Evolutionary conservation across 2,329 filamentous ascomycete species (phyloP), one percentile per base, ranked within the genome.

Genomic region (Amylocarpus encephaloides): DNA sequence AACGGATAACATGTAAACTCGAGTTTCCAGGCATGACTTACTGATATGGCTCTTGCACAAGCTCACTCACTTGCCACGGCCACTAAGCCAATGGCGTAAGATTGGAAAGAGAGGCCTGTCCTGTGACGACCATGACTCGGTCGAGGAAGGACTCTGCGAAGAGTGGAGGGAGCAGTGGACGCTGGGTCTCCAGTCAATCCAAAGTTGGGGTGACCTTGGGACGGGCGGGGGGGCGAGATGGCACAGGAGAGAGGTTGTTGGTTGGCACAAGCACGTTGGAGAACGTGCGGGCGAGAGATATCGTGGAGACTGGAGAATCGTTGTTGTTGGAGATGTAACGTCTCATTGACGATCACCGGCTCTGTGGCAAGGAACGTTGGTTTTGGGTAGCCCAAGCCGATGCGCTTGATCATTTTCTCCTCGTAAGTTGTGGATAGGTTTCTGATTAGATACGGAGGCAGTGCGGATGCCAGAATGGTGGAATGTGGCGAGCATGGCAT

Each of bases 251-350:
- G 10, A 33, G 48, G 35, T 30, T 7, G 26, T 12, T 10, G 22
- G 34, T 16, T 13, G 6, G 43, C 1, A 13, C 6, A 40, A 42
- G 16, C 7, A 6, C 12, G 22, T 26, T 26, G 22, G 22, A 26
- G 33, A 26, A 10, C 3, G 35, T n/a, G n/a, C 29, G 30, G 30
- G n/a, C 7, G 33, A 29, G 33, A 41, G 16, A 39, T 15, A 43
- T 48, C 32, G 30, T 29, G 15, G 49, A 53, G 47, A 40, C 22
- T 26, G 47, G 45, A 48, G 49, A 50, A 51, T 57, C 11, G 26
- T 32, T 33, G 35, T 32, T 48, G 46, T 38, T 51, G 36, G 52
- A 49, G 48, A 60, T 60, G 58, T 60, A 60, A 60, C 58, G 58
- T 60, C 58, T 52, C 58, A 60, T 58, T 41, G 45, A 49, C 35